phyloP scores from a whole-genome alignment of 495 filamentous ascomycete species.

The Hyaloscypha hepaticicola region DNA sequence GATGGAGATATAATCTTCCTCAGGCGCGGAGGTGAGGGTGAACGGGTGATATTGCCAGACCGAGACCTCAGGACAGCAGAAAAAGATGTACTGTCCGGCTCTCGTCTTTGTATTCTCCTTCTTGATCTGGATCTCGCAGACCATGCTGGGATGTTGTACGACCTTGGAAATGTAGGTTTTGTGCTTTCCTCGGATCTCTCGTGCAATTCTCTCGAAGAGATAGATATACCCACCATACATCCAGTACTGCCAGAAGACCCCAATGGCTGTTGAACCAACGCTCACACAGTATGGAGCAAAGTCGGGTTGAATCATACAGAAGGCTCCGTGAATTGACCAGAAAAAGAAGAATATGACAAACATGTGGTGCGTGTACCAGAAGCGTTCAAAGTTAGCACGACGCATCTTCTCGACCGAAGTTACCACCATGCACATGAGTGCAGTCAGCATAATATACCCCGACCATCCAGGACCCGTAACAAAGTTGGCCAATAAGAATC shows the following conservation, averaged over 20 bases:
- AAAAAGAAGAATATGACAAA: constrained; percentile 80
- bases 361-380: constrained; percentile 79
- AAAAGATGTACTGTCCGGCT: constrained; percentile 79
- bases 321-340: constrained; percentile 77
- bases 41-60: constrained; percentile 81
- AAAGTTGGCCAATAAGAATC: constrained; percentile 68
- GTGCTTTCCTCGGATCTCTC: constrained; percentile 69
- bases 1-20: constrained; percentile 80
- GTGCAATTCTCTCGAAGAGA: constrained; percentile 64
- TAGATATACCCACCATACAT: constrained; percentile 73
- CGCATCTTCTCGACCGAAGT: constrained; percentile 69
- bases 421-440: constrained; percentile 63
- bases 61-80: constrained; percentile 78
- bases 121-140: constrained; percentile 84
- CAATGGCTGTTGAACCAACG: constrained; percentile 57
- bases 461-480: constrained; percentile 75
- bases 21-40: constrained; percentile 74
- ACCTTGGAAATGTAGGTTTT: constrained; percentile 81
- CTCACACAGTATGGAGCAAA: constrained; percentile 65
- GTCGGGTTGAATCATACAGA: constrained; percentile 80
- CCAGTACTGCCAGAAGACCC: constrained; percentile 81
- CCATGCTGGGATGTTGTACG: constrained; percentile 79
- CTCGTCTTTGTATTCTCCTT: constrained; percentile 75
- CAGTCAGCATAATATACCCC: constrained; percentile 73
- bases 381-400: constrained; percentile 72